Evolutionary conservation across 1,284 basidiomycete genomes (phyloP).

Genomic region (Apiotrichum laibachii): DNA sequence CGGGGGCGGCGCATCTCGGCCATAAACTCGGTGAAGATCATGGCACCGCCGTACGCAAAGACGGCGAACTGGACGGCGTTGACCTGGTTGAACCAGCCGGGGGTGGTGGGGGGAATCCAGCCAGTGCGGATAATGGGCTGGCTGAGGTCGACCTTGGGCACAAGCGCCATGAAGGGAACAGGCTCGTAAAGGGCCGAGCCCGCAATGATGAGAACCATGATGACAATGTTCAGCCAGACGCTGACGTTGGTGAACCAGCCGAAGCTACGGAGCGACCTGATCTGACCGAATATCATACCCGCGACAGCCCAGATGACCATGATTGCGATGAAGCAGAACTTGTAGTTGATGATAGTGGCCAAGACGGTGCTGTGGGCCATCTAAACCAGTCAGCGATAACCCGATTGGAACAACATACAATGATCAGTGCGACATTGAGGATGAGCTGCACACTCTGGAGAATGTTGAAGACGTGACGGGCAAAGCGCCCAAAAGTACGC

Average conservation of each 20-base stretch:
- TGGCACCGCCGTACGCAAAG: constrained; percentile 57
- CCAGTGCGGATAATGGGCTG: constrained; percentile 56
- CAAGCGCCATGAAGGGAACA: too few relatives aligned
- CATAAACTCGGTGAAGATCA: constrained; percentile 62
- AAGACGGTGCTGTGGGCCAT: constrained; percentile 11
- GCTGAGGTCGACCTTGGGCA: constrained; percentile 33
- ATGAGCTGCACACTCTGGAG: constrained; percentile 22
- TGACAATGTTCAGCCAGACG: constrained; percentile 12
- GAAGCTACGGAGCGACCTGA: constrained; percentile 5
- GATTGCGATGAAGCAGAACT: constrained; percentile 16
- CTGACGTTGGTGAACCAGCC: constrained; percentile 14
- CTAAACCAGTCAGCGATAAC: too few relatives aligned
- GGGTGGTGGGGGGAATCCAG: constrained; percentile 50
- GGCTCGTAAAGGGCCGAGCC: constrained; percentile 32
- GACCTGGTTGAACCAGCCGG: constrained; percentile 49
- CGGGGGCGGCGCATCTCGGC: constrained; percentile 68
- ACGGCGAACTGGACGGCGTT: constrained; percentile 62
- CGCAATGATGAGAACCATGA: constrained; percentile 11
- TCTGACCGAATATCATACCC: constrained; percentile 4
- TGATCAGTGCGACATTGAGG: background rate
- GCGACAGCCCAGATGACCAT: constrained; percentile 7
- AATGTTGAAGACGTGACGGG: constrained; percentile 14
- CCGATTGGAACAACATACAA: too few relatives aligned
- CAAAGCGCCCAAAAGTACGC: constrained; percentile 7
- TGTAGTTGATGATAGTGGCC: constrained; percentile 9